Base-by-base conservation (phyloP, 345 rosid genomes). In the Populus euphratica region DNA sequence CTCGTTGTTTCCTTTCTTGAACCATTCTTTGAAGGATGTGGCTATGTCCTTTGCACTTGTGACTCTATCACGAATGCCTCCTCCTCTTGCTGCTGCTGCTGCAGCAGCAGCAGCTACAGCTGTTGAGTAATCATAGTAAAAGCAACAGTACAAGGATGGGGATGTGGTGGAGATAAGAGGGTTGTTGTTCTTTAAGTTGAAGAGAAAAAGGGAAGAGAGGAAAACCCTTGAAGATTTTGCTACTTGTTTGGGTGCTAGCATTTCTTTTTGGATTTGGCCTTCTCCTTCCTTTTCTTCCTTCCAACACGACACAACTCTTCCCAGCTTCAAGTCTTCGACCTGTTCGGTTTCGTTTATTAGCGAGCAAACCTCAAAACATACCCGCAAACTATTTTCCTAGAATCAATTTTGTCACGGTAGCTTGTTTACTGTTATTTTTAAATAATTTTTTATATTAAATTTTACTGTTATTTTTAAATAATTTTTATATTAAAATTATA, bases 11-110 rank as follows among this genome's bases (percentile, higher is more conserved):
- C 69, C 83, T 81, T 75, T 65, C 69, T 83, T 79, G 83, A 93
- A 90, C 93, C 97, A 93, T 66, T 85, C 82, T 76, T 83, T 90
- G n/a, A 90, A 79, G n/a, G 85, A 83, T 14, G 74, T 75, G 9
- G 81, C 87, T 1, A 89, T 76, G 71, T 87, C 76, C 67, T 76
- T 86, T 47, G 87, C 83, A 68, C 44, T 82, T 2, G 75, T 8
- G 31, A 2, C 11, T 8, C 36, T 11, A 16, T 47, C 6, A 29
- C 10, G 33, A 7, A 1, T 20, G 38, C 21, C 44, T 41, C 44
- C 44, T 41, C 44, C 44, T 41, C 44, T n/a, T n/a, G 74, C 44
- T 7, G 54, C 20, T 20, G 44, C 33, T 25, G 70, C n/a, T 18
- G 76, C 49, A 20, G 77, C 36, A 33, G 36, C 36, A 33, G 36